Evolutionary conservation across 495 filamentous ascomycete species (phyloP).

Genomic region (Cercophora sp.): DNA sequence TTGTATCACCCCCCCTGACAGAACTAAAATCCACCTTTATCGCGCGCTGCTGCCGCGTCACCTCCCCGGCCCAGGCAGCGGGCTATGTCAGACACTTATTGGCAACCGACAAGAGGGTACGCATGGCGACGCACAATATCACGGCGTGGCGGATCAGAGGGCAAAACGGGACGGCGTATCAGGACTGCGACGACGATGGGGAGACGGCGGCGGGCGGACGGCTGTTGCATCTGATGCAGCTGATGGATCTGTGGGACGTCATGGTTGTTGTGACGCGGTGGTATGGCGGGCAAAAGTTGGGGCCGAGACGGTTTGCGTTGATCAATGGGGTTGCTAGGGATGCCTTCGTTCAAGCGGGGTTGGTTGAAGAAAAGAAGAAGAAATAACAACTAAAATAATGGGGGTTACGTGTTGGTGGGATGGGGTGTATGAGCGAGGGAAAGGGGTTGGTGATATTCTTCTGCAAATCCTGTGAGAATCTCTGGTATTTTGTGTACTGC

Average conservation of each 20-base stretch:
- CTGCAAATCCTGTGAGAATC: too few species aligned
- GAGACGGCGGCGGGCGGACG: conserved; percentile 90
- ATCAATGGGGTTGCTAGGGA: conserved; percentile 85
- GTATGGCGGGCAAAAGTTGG: conserved; percentile 88
- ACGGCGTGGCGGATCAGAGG: conserved; percentile 56
- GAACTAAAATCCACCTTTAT: conserved; percentile 90
- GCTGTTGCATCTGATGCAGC: conserved; percentile 81
- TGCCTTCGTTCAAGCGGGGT: conserved; percentile 74
- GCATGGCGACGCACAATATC: conserved; percentile 90
- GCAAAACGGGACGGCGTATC: conserved; percentile 54
- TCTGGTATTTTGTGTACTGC: too few species aligned
- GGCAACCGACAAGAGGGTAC: conserved; percentile 72
- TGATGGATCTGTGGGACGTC: conserved; percentile 90
- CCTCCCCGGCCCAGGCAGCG: conserved; percentile 63
- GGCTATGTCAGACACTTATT: conserved; percentile 67
- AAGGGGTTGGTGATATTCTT: too few species aligned
- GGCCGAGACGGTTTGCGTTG: conserved; percentile 81
- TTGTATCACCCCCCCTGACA: conserved; percentile 61
- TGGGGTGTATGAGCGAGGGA: too few species aligned
- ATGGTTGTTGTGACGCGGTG: conserved; percentile 93
- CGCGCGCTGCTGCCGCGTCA: conserved; percentile 65
- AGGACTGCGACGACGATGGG: conserved; percentile 95
- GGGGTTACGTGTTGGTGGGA: too few species aligned
- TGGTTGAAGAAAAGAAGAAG: conserved; percentile 33
- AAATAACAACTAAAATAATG: background rate